Evolutionary conservation across 805 yeast species (phyloP).

Genomic region (Dipodascopsis uninucleata): DNA sequence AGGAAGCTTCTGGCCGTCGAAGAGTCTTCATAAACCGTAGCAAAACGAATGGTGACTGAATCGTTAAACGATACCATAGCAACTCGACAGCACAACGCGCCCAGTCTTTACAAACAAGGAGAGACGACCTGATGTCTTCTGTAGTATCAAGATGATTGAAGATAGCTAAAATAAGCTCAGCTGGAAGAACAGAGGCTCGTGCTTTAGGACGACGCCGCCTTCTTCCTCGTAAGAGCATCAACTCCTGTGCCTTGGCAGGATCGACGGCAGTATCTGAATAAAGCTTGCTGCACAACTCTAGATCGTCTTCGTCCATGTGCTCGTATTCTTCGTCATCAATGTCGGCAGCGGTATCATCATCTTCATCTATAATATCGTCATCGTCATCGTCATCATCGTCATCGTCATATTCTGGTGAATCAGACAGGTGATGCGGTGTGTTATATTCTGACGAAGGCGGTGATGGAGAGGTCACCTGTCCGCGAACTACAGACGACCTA

Average conservation of each 20-base stretch:
- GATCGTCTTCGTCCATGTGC: background rate
- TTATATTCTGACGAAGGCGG: conserved; percentile 22
- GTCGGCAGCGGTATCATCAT: background rate
- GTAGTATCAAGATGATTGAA: conserved; percentile 15
- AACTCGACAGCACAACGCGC: conserved; percentile 71
- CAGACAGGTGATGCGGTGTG: conserved; percentile 23
- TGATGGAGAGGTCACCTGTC: conserved; percentile 13
- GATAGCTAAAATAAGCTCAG: conserved; percentile 18
- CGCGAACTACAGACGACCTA: too few relatives aligned
- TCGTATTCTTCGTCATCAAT: conserved; percentile 4
- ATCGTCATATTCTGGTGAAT: conserved; percentile 23
- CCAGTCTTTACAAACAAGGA: conserved; percentile 79
- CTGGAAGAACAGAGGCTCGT: conserved; percentile 14
- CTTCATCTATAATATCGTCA: conserved; percentile 5
- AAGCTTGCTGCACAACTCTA: too few relatives aligned
- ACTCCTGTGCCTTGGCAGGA: too few relatives aligned
- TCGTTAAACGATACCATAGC: conserved; percentile 82
- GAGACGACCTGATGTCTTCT: conserved; percentile 16
- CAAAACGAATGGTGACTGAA: conserved; percentile 50
- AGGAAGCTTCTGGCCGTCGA: conserved; percentile 46
- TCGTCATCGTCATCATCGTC: conserved; percentile 23
- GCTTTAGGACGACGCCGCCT: too few relatives aligned
- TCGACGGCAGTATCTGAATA: too few relatives aligned
- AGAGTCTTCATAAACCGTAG: conserved; percentile 55
- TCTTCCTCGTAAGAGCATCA: too few relatives aligned